Conservation (phyloP, 2,329 filamentous ascomycete species). For the Fusarium mundagurra region DNA sequence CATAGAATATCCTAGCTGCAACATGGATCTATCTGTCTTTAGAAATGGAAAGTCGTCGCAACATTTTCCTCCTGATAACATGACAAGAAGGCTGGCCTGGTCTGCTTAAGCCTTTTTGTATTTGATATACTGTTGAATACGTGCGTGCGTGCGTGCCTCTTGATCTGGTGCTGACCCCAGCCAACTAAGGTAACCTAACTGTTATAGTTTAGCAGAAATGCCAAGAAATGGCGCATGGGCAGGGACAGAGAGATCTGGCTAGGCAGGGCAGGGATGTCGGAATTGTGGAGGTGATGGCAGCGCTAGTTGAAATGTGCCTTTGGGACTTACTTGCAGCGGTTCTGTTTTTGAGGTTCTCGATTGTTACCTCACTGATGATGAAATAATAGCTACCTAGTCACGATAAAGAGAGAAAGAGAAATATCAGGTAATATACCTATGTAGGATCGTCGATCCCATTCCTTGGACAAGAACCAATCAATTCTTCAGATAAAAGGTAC, state of each 20-base stretch:
- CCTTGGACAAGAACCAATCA: not conserved
- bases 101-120: not conserved
- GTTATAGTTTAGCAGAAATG: slow-evolving; percentile 13
- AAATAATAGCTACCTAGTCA: not conserved
- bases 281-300: slow-evolving; percentile 30
- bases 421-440: not conserved
- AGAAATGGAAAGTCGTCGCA: not conserved
- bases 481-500: not conserved
- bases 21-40: not conserved
- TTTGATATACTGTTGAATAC: slow-evolving; percentile 15
- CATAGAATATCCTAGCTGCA: not conserved
- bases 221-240: slow-evolving; percentile 40
- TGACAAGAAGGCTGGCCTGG: not conserved
- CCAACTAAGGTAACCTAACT: not conserved
- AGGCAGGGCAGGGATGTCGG: slow-evolving; percentile 33
- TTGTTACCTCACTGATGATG: not conserved
- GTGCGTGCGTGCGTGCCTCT: not conserved
- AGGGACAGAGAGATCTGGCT: slow-evolving; percentile 34
- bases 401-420: not conserved
- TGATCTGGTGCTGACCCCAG: slow-evolving; percentile 25
- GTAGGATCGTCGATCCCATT: too few species aligned
- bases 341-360: not conserved
- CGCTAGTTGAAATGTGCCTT: slow-evolving; percentile 4
- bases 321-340: not conserved
- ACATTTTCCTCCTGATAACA: not conserved